phyloP scores from a whole-genome alignment of 2,329 filamentous ascomycete genomes.

The Penicillium sp. region DNA sequence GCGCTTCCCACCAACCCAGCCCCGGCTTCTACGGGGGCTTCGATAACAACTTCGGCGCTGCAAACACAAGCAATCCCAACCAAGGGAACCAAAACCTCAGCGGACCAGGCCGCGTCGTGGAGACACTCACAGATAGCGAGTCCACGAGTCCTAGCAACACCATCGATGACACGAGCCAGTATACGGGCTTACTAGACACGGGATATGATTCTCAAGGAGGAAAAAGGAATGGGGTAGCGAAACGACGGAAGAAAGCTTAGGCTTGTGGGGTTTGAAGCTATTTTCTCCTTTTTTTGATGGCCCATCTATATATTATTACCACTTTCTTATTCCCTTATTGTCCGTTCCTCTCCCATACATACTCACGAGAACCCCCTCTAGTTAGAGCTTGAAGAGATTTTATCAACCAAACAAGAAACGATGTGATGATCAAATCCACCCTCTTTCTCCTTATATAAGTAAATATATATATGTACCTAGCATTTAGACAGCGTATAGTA shows the following conservation, averaged over 20 bases:
- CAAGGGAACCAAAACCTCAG: constrained; percentile 16
- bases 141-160: constrained; percentile 46
- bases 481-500: background rate
- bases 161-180: constrained; percentile 35
- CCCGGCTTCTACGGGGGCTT: constrained; percentile 42
- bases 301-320: background rate
- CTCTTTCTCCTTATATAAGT: background rate
- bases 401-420: background rate
- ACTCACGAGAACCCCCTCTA: constrained; percentile 2
- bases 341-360: background rate
- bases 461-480: too few relatives aligned
- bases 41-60: constrained; percentile 31
- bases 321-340: background rate
- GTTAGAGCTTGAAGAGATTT: constrained; percentile 9
- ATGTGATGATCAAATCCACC: background rate
- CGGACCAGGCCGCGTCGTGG: constrained; percentile 43
- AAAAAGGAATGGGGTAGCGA: constrained; percentile 33
- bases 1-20: constrained; percentile 26
- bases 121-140: constrained; percentile 52
- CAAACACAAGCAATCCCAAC: constrained; percentile 22
- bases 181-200: constrained; percentile 14
- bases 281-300: constrained; percentile 6
- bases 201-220: constrained; percentile 25
- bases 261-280: background rate
- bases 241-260: constrained; percentile 41